Evolutionary conservation across 2,329 filamentous ascomycete genomes (phyloP).

Genomic region (Penicillium sp.): DNA sequence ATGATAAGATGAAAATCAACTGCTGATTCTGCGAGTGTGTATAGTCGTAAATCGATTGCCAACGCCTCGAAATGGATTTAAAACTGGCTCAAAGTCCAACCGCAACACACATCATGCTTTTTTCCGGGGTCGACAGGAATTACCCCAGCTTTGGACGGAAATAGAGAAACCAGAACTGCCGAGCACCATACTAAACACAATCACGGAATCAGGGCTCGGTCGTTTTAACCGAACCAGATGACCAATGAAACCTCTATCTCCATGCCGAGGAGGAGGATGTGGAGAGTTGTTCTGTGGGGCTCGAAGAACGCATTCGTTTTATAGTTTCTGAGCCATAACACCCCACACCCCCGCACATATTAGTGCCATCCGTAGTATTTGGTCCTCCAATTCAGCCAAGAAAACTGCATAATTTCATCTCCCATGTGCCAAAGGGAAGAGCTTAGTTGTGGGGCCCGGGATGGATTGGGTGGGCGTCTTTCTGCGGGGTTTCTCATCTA

Average conservation of each 20-base stretch:
- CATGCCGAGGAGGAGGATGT: constrained; percentile 3
- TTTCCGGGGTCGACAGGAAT: background rate
- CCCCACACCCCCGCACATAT: constrained; percentile 17
- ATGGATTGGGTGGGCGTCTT: background rate
- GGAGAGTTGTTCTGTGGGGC: constrained; percentile 18
- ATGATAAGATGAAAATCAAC: background rate
- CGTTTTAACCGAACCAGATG: constrained; percentile 1
- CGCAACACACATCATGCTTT: background rate
- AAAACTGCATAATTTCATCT: too few species aligned
- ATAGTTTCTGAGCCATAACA: constrained; percentile 2
- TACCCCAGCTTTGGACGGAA: constrained; percentile 8
- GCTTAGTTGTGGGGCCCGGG: background rate
- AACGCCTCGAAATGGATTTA: too few species aligned
- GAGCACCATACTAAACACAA: background rate
- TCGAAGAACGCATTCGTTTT: background rate
- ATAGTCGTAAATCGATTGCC: too few species aligned
- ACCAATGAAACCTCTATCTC: constrained; percentile 6
- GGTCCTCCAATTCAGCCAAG: too few species aligned
- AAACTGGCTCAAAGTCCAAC: background rate
- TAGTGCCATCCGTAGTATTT: background rate
- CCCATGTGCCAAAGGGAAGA: background rate
- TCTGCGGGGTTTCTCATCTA: background rate
- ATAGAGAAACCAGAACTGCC: constrained; percentile 8
- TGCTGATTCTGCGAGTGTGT: too few species aligned
- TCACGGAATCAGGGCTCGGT: constrained; percentile 11